A percentile compares a stretch with the other conserved stretches of the same genome.
These are phyloP conservation scores for Lyophyllum decastes DNA, from an alignment of 768 basidiomycete species.

Conservation along the genomic window DNA sequence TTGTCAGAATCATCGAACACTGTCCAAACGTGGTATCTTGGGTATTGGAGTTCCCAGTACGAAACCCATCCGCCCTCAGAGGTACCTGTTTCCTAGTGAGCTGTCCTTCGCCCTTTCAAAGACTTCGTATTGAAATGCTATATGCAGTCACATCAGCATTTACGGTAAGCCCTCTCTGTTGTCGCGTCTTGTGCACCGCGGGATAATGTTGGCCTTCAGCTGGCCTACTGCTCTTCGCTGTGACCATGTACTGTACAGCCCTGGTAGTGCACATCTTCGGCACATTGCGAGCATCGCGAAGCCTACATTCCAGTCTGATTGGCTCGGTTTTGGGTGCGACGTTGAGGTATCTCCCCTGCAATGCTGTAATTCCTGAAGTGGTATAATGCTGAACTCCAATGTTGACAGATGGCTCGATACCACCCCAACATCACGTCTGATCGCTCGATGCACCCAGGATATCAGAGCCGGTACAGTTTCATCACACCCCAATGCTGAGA, in stretches of 20 bases:
- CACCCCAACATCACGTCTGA: constrained; percentile 51
- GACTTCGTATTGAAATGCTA: background rate
- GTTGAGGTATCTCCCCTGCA: constrained; percentile 40
- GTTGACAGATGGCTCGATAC: constrained; percentile 45
- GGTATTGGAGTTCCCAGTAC: constrained; percentile 43
- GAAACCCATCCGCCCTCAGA: constrained; percentile 30
- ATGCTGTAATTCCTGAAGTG: background rate
- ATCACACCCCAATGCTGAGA: constrained; percentile 17
- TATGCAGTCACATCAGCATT: constrained; percentile 50
- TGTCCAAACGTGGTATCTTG: constrained; percentile 42
- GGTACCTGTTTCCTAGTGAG: constrained; percentile 34
- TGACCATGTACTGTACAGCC: constrained; percentile 30
- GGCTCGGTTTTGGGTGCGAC: constrained; percentile 58
- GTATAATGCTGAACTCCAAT: background rate
- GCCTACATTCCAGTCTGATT: constrained; percentile 51
- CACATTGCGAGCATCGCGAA: constrained; percentile 49
- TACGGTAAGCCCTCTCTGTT: constrained; percentile 26
- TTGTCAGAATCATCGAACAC: constrained; percentile 22
- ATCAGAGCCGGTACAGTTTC: constrained; percentile 38
- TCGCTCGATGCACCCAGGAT: constrained; percentile 66
- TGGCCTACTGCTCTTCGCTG: constrained; percentile 29
- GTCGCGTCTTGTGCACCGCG: background rate
- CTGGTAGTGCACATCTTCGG: constrained; percentile 44
- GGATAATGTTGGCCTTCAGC: constrained; percentile 9
- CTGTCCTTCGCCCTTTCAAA: constrained; percentile 5